Conservation (phyloP, 1,284 basidiomycete species). For the Cryptococcus jaspeensis region DNA sequence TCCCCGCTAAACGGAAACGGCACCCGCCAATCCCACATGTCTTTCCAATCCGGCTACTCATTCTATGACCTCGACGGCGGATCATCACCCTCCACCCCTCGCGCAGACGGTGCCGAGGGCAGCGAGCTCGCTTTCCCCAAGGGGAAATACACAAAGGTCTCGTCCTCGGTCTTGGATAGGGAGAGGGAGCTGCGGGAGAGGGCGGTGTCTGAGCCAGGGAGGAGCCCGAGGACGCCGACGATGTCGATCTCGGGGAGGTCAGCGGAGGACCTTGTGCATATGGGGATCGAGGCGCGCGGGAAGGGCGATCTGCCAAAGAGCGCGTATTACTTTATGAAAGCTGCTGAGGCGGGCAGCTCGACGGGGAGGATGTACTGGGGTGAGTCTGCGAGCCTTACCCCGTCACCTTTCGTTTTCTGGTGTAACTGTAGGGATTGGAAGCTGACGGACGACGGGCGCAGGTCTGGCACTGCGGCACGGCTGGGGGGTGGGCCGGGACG, state of each 20-base stretch:
- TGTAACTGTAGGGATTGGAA: too few species aligned
- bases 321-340: conserved; percentile 49
- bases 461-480: conserved; percentile 47
- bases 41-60: conserved; percentile 38
- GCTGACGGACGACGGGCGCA: conserved; percentile 5
- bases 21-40: conserved; percentile 26
- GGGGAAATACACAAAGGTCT: conserved; percentile 32
- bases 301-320: conserved; percentile 43
- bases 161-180: conserved; percentile 23
- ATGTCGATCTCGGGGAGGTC: conserved; percentile 6
- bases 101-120: conserved; percentile 1
- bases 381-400: conserved; percentile 13
- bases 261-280: conserved; percentile 30
- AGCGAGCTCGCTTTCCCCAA: conserved; percentile 14
- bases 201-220: conserved; percentile 13
- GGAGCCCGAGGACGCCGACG: neutral
- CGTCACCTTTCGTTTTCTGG: neutral
- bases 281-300: conserved; percentile 37
- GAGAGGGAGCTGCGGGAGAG: conserved; percentile 17
- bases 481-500: conserved; percentile 45
- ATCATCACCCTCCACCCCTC: conserved; percentile 21
- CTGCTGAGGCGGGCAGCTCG: conserved; percentile 45
- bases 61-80: conserved; percentile 40
- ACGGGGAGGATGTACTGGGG: conserved; percentile 49
- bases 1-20: neutral